A percentile compares a stretch with the other conserved stretches of the same genome.
Conservation (phyloP, 2,329 filamentous ascomycete species). For the Pseudocercospora crystallina region DNA sequence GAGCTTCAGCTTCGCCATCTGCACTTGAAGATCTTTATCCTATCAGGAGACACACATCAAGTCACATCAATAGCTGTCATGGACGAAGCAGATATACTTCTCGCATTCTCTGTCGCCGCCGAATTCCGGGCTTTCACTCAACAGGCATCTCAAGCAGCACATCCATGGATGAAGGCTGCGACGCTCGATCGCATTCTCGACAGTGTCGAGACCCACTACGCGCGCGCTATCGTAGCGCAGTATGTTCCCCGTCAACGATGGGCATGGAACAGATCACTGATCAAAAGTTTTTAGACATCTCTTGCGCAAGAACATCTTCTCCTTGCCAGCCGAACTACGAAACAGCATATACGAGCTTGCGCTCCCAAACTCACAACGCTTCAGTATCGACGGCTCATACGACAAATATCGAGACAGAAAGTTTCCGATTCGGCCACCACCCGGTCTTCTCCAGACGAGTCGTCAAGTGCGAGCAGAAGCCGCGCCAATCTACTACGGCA, state of each 20-base stretch:
- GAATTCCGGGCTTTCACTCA: no score
- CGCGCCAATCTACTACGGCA: not conserved
- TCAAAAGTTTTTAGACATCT: not conserved
- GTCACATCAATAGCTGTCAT: no score
- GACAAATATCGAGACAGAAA: no score
- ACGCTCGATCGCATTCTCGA: not conserved
- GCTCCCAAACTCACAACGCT: not conserved
- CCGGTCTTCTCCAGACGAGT: not conserved
- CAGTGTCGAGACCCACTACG: not conserved
- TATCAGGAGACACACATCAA: no score
- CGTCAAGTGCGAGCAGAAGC: not conserved
- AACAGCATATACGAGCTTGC: slow-evolving; percentile 4
- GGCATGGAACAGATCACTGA: not conserved
- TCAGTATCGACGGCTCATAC: not conserved
- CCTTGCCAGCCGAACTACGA: slow-evolving; percentile 3
- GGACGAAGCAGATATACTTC: no score
- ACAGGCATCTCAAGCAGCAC: not conserved
- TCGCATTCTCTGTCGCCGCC: no score
- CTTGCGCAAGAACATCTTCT: slow-evolving; percentile 5
- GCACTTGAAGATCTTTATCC: no score
- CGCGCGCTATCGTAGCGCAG: not conserved
- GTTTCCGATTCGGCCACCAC: not conserved
- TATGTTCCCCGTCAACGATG: not conserved
- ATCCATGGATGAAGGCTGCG: slow-evolving; percentile 5
- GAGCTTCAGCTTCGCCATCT: no score